Evolutionary conservation across 768 basidiomycete genomes (phyloP).

Genomic region (Cantharellus anzutake): DNA sequence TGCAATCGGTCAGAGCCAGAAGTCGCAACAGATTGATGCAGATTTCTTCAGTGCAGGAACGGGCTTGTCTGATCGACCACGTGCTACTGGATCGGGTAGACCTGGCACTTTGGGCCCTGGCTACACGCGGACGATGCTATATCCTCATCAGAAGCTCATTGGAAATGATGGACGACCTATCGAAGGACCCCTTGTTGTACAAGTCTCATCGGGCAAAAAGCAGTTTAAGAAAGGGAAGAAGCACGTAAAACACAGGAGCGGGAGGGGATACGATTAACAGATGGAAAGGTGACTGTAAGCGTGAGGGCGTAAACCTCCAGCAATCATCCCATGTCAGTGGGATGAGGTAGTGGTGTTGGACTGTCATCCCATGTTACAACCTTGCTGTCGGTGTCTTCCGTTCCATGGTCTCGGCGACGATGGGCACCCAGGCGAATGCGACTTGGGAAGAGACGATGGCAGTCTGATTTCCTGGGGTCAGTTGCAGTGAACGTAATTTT

Average conservation of each 20-base stretch:
- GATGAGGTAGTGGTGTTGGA: background rate
- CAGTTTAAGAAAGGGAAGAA: slow-evolving; percentile 62
- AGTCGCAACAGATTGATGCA: slow-evolving; percentile 53
- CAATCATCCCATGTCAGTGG: background rate
- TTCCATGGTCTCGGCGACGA: slow-evolving; percentile 7
- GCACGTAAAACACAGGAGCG: slow-evolving; percentile 74
- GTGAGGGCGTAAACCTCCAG: background rate
- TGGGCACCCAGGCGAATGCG: slow-evolving; percentile 7
- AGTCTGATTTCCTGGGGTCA: slow-evolving; percentile 2
- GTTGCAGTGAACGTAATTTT: background rate
- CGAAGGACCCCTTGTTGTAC: slow-evolving; percentile 16
- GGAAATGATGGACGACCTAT: slow-evolving; percentile 62
- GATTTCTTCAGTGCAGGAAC: slow-evolving; percentile 57
- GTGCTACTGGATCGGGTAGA: slow-evolving; percentile 29
- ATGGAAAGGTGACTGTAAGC: background rate
- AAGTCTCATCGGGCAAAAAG: slow-evolving; percentile 45
- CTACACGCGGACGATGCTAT: slow-evolving; percentile 36
- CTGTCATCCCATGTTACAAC: slow-evolving; percentile 8
- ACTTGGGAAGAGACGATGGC: slow-evolving; percentile 9
- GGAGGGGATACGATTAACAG: slow-evolving; percentile 66
- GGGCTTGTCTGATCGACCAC: slow-evolving; percentile 36
- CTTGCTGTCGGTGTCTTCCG: slow-evolving; percentile 4
- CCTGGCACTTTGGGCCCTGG: slow-evolving; percentile 15
- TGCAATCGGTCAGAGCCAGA: slow-evolving; percentile 21
- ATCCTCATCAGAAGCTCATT: slow-evolving; percentile 70